A percentile compares a stretch with the other conserved stretches of the same genome.
phyloP scores from a whole-genome alignment of 139 green algal genomes.

The Picochlorum sp. region DNA sequence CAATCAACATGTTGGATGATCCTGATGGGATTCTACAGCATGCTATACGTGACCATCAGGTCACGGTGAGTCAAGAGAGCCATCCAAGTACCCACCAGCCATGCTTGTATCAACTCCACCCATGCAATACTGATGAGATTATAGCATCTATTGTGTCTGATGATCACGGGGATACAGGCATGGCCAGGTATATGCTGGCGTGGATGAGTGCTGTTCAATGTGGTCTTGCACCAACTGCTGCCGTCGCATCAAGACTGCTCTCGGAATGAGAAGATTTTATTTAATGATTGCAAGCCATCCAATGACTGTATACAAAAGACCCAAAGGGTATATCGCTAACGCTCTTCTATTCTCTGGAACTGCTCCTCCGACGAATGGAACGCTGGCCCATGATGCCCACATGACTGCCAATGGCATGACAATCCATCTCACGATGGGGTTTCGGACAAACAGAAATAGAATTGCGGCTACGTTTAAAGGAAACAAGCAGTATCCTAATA shows the following conservation, averaged over 20 bases:
- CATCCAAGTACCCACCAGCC: conserved; percentile 24
- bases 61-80: conserved; percentile 12
- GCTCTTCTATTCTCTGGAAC: conserved; percentile 57
- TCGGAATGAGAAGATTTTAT: background rate
- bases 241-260: background rate
- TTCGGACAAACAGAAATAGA: conserved; percentile 42
- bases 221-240: no score
- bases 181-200: conserved; percentile 20
- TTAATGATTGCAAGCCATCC: conserved; percentile 78
- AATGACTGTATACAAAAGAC: conserved; percentile 79
- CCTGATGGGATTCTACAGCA: background rate
- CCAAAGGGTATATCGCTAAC: conserved; percentile 87
- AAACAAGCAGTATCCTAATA: conserved; percentile 99
- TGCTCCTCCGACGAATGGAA: conserved; percentile 85
- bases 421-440: conserved; percentile 27
- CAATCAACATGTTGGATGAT: background rate
- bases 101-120: conserved; percentile 28
- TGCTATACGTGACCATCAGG: background rate
- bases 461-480: conserved; percentile 80
- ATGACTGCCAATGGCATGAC: conserved; percentile 47
- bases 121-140: conserved; percentile 30
- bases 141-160: conserved; percentile 1
- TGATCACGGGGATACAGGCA: background rate
- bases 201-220: conserved; percentile 27
- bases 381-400: conserved; percentile 68